Percentiles rank a stretch among this genome's conserved stretches.
Conservation (phyloP, 1,284 basidiomycete species). For the Ustilago tritici region DNA sequence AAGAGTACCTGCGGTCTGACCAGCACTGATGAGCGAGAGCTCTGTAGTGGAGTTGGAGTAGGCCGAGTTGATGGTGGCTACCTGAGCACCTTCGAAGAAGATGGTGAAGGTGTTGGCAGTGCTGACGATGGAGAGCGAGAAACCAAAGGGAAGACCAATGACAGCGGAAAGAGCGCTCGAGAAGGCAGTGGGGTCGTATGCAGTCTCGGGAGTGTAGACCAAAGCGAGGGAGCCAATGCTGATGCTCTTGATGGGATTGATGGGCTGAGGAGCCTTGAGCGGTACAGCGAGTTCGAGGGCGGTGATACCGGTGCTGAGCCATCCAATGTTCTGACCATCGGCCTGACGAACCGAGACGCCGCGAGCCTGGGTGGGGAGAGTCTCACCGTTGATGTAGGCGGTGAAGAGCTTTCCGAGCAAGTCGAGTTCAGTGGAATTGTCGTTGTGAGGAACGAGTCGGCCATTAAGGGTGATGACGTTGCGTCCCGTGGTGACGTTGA, state of each 20-base stretch:
- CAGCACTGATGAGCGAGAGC: constrained; percentile 67
- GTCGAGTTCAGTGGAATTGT: constrained; percentile 73
- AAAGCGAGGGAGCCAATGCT: constrained; percentile 77
- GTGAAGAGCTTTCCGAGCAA: constrained; percentile 78
- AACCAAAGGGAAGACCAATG: constrained; percentile 82
- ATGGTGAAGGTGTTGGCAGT: constrained; percentile 77
- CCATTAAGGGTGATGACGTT: constrained; percentile 78
- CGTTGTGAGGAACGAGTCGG: constrained; percentile 75
- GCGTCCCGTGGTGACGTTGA: constrained; percentile 70
- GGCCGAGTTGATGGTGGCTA: constrained; percentile 72
- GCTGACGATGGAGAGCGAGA: constrained; percentile 76
- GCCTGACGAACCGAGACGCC: constrained; percentile 75
- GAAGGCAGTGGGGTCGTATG: constrained; percentile 76
- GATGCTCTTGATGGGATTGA: constrained; percentile 79
- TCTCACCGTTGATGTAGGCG: constrained; percentile 78
- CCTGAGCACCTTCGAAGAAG: constrained; percentile 74
- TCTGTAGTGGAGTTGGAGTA: constrained; percentile 38
- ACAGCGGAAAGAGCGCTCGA: constrained; percentile 76
- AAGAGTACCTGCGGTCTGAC: constrained; percentile 77
- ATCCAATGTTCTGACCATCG: constrained; percentile 75
- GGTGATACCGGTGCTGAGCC: constrained; percentile 78
- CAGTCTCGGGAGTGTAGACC: constrained; percentile 74
- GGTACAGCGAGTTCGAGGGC: constrained; percentile 76
- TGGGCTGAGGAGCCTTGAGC: constrained; percentile 74
- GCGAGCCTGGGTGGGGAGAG: constrained; percentile 75